Evolutionary conservation across 345 rosid genomes (phyloP), one percentile per base, ranked within the genome.

Genomic region (Pelargonium nanum): DNA sequence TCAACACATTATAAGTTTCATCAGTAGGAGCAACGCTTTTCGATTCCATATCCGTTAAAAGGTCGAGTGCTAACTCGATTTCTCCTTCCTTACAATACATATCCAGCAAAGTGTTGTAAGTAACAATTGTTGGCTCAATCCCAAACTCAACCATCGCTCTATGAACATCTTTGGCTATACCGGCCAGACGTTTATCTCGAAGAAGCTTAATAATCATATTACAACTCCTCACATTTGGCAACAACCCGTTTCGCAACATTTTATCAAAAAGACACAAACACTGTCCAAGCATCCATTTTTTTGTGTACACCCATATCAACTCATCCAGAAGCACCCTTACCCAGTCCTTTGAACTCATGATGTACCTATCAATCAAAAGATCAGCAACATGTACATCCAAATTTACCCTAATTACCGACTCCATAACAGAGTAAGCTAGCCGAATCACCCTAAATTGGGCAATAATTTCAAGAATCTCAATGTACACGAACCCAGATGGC

Each of bases 171-270:
- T 9, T 60, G 34, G 75, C 74, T 65, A 70, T 53, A 56, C 24
- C 62, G 32, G 73, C 59, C 51, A 68, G 77, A 65, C 57, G 60
- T 0, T 62, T 65, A 63, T 85, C 82, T 63, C 79, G 77, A 58
- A 88, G 89, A 54, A 85, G 51, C 83, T 60, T 74, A 59, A 88
- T 83, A 73, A 85, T 68, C 59, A 78, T 70, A 77, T 85, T 83
- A 71, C 87, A 88, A 48, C 74, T 83, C 64, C 77, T 81, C 65
- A 80, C 81, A 65, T 80, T 78, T 12, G 89, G 92, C 62, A 78
- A 73, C 40, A 80, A 71, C 22, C 86, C 76, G 56, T 55, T 75
- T 62, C 74, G 67, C 63, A 83, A 59, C 86, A 88, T 85, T 68
- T 77, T 83, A 66, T 74, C 67, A 22, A 85, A 88, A 53, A 77